Percentiles rank a stretch among this genome's conserved stretches.
These are phyloP conservation scores for Thalassiosira gravida DNA, from an alignment of 352 stramenopile genomes.

Conservation along the genomic window DNA sequence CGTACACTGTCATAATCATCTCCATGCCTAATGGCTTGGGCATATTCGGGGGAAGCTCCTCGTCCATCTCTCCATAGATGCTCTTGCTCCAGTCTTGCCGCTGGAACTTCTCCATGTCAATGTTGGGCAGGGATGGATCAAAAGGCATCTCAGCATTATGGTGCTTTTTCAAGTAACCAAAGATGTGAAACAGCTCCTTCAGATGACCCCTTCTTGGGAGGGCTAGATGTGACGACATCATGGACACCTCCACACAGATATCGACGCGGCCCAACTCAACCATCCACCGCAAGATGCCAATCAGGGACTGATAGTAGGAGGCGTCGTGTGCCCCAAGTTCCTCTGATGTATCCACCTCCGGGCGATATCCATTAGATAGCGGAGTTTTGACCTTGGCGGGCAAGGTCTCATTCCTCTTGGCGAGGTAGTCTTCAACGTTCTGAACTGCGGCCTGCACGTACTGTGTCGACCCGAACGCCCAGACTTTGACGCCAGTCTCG, in stretches of 20 bases:
- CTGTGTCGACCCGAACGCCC: slow-evolving; percentile 21
- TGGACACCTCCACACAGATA: slow-evolving; percentile 41
- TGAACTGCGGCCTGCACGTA: slow-evolving; percentile 24
- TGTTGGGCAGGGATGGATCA: slow-evolving; percentile 18
- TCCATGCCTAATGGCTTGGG: neutral
- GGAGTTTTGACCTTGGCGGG: neutral
- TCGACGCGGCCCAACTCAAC: slow-evolving; percentile 45
- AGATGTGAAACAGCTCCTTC: slow-evolving; percentile 49
- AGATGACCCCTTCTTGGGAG: slow-evolving; percentile 41
- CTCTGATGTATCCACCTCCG: slow-evolving; percentile 29
- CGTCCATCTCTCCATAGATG: neutral
- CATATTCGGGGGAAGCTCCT: slow-evolving; percentile 11
- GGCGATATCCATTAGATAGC: slow-evolving; percentile 10
- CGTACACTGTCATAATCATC: slow-evolving; percentile 12
- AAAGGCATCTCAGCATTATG: slow-evolving; percentile 40
- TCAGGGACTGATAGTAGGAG: slow-evolving; percentile 30
- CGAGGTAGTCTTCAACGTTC: slow-evolving; percentile 25
- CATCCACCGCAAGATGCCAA: slow-evolving; percentile 45
- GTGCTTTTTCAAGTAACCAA: slow-evolving; percentile 55
- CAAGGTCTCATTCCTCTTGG: slow-evolving; percentile 7
- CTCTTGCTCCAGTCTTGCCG: slow-evolving; percentile 12
- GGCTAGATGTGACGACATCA: slow-evolving; percentile 48
- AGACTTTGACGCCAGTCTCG: slow-evolving; percentile 2
- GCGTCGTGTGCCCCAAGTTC: slow-evolving; percentile 6
- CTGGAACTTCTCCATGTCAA: slow-evolving; percentile 1